Percentiles rank a stretch among this genome's conserved stretches.
phyloP scores from a whole-genome alignment of 257 asterid genomes.

The Salvia hispanica region DNA sequence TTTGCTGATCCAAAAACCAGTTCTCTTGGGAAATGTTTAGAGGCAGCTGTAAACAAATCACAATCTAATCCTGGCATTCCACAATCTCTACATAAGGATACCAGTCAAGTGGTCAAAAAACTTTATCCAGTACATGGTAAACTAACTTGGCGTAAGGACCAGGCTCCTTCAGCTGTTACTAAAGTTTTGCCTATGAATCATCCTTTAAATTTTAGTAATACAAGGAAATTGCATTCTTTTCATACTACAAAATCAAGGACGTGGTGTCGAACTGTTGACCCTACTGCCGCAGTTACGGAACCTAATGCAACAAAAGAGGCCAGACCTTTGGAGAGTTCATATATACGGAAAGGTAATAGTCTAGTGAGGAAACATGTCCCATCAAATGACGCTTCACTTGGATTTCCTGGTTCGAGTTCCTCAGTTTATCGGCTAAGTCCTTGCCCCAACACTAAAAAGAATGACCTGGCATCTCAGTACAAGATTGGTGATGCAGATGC shows the following conservation, averaged over 20 bases:
- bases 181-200: constrained; percentile 44
- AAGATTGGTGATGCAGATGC: constrained; percentile 34
- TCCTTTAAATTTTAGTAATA: constrained; percentile 37
- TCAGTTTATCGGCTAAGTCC: constrained; percentile 41
- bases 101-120: constrained; percentile 38
- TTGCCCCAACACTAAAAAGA: constrained; percentile 38
- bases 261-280: constrained; percentile 65
- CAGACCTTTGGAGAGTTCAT: constrained; percentile 45
- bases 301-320: constrained; percentile 40
- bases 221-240: constrained; percentile 42
- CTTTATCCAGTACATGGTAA: constrained; percentile 38
- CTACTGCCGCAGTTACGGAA: constrained; percentile 42
- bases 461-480: constrained; percentile 40
- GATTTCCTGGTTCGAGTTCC: constrained; percentile 46
- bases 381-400: constrained; percentile 43
- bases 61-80: constrained; percentile 33
- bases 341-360: constrained; percentile 82
- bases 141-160: constrained; percentile 46
- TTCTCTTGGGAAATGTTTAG: constrained; percentile 32
- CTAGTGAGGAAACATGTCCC: constrained; percentile 67
- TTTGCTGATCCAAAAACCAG: constrained; percentile 34
- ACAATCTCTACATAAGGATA: constrained; percentile 34
- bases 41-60: constrained; percentile 29
- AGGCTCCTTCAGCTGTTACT: constrained; percentile 38
- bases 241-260: constrained; percentile 69